Evolutionary conservation across 2,329 filamentous ascomycete species (phyloP).

Genomic region (Orbilia blumenaviensis): DNA sequence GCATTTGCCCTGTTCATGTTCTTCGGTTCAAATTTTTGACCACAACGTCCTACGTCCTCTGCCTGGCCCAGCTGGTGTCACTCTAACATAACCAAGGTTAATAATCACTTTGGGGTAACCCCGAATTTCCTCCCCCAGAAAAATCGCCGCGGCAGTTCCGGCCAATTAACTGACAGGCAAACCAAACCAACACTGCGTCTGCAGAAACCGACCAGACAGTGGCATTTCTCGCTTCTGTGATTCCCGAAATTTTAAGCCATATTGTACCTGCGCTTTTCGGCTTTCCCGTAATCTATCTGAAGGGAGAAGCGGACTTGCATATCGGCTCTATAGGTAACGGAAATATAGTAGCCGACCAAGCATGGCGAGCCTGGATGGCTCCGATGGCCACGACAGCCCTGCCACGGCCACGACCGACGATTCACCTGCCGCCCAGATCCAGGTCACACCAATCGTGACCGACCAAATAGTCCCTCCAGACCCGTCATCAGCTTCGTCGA

Average conservation of each 20-base stretch:
- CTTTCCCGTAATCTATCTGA: conserved; percentile 31
- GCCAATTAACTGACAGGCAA: conserved; percentile 41
- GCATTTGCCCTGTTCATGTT: conserved; percentile 2
- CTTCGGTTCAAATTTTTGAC: conserved; percentile 44
- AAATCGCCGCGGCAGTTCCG: conserved; percentile 50
- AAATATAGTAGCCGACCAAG: conserved; percentile 12
- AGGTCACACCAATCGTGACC: conserved; percentile 8
- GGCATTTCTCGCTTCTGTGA: conserved; percentile 47
- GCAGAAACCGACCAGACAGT: conserved; percentile 29
- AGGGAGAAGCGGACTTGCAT: conserved; percentile 13
- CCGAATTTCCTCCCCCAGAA: background rate
- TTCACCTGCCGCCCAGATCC: conserved; percentile 4
- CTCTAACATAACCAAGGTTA: conserved; percentile 30
- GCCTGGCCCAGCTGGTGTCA: background rate
- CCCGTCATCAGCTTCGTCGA: conserved; percentile 23
- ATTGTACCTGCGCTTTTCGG: conserved; percentile 48
- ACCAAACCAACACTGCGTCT: conserved; percentile 19
- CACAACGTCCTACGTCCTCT: conserved; percentile 8
- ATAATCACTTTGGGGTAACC: conserved; percentile 26
- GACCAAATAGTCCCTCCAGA: background rate
- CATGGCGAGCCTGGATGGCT: conserved; percentile 53
- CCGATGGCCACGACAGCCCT: conserved; percentile 44
- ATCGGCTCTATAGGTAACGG: conserved; percentile 29
- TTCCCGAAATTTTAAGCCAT: conserved; percentile 53
- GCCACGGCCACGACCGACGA: conserved; percentile 39